Evolutionary conservation across 2,329 filamentous ascomycete genomes (phyloP).

Genomic region (Huntiella abstrusa): DNA sequence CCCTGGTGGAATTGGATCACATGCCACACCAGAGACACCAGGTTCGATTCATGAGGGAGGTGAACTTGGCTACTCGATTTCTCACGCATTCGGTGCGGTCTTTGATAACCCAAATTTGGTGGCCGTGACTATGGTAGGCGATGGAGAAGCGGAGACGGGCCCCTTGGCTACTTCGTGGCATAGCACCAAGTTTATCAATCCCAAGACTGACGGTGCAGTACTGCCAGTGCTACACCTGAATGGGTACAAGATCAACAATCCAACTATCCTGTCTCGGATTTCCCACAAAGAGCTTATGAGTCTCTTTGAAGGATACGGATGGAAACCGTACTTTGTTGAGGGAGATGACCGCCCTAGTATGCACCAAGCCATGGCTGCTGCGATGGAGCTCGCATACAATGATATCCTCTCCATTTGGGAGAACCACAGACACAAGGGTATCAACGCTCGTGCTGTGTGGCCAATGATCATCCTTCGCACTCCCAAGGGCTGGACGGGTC

Average conservation of each 20-base stretch:
- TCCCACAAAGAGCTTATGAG: slow-evolving; percentile 52
- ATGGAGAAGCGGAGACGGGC: slow-evolving; percentile 66
- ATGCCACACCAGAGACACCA: slow-evolving; percentile 62
- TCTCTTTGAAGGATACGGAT: slow-evolving; percentile 57
- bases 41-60: slow-evolving; percentile 63
- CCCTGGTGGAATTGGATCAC: slow-evolving; percentile 58
- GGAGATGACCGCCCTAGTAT: slow-evolving; percentile 54
- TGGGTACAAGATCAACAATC: slow-evolving; percentile 74
- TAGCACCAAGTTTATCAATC: slow-evolving; percentile 66
- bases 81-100: slow-evolving; percentile 59
- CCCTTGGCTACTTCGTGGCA: slow-evolving; percentile 67
- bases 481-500: slow-evolving; percentile 66
- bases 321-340: slow-evolving; percentile 65
- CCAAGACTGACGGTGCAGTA: slow-evolving; percentile 58
- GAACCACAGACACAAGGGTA: slow-evolving; percentile 49
- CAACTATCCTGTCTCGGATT: slow-evolving; percentile 54
- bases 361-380: slow-evolving; percentile 68
- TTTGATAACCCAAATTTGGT: slow-evolving; percentile 60
- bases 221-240: slow-evolving; percentile 63
- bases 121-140: slow-evolving; percentile 58
- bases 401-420: slow-evolving; percentile 54
- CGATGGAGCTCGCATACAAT: slow-evolving; percentile 50
- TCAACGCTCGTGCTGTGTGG: slow-evolving; percentile 53
- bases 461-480: slow-evolving; percentile 62
- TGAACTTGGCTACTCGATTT: slow-evolving; percentile 65